A percentile compares a stretch with the other conserved stretches of the same genome.
Evolutionary conservation across 768 basidiomycete genomes (phyloP).

Genomic region (Phaffia tasmanica): DNA sequence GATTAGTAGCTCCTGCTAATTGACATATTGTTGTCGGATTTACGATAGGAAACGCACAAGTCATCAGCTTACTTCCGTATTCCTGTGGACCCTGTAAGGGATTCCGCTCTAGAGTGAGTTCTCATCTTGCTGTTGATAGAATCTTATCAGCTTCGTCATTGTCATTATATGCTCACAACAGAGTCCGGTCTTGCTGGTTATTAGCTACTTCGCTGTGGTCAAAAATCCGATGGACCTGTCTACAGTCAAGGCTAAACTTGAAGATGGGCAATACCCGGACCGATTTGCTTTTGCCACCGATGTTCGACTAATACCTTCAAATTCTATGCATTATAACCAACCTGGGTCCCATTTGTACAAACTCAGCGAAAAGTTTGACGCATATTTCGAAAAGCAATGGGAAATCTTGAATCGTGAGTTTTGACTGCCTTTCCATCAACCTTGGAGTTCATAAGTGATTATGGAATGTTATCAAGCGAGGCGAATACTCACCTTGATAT

Average conservation of each 20-base stretch:
- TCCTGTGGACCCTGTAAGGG: conserved; percentile 92
- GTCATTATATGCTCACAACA: conserved; percentile 10
- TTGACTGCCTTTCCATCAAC: conserved; percentile 19
- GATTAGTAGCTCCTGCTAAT: neutral
- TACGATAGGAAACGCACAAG: conserved; percentile 45
- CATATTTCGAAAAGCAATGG: conserved; percentile 83
- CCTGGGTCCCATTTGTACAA: conserved; percentile 60
- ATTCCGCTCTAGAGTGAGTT: conserved; percentile 72
- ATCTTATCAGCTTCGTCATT: conserved; percentile 6
- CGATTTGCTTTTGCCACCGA: conserved; percentile 75
- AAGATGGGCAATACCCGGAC: conserved; percentile 72
- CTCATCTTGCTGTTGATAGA: neutral
- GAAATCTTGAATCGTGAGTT: conserved; percentile 71
- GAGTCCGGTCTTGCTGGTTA: conserved; percentile 1
- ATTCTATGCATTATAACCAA: conserved; percentile 76
- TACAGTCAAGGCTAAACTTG: conserved; percentile 74
- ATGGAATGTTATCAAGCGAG: neutral
- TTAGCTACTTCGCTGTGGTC: conserved; percentile 79
- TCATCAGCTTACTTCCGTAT: conserved; percentile 62
- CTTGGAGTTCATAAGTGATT: neutral
- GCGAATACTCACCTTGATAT: too few species aligned
- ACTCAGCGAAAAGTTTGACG: conserved; percentile 63
- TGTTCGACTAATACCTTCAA: conserved; percentile 73
- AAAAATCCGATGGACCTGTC: conserved; percentile 90
- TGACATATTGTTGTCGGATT: neutral